Base-by-base conservation (phyloP, 2,329 filamentous ascomycete genomes). In the Phialocephala subalpina region DNA sequence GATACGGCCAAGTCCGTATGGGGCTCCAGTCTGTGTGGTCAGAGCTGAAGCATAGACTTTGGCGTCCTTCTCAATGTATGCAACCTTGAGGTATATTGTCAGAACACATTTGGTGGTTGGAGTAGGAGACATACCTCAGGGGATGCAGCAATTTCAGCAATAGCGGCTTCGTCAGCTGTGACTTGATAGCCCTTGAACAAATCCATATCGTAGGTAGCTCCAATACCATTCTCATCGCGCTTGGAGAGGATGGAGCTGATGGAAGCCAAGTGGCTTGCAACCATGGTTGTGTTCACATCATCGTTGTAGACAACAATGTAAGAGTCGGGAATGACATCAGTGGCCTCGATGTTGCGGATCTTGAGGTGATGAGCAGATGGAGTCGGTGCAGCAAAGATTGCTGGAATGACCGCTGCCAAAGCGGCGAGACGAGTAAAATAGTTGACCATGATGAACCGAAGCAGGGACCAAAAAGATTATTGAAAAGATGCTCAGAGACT, bases 281-380 rank as follows among this genome's bases (percentile, higher is more conserved):
- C 83, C 42, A 79, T 78, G 18, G 81, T 81, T 25, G 82, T 78
- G 67, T 78, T 80, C 70, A 82, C 83, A 63, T 82, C 83, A 69
- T 80, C 80, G 76, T 89, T 87, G 80, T 89, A 90, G 65, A 90
- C 87, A 62, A 90, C 87, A 68, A 91, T 90, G 77, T 88, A 91
- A 58, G 82, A 36, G 33, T 57, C 55, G 33, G 55, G 55, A 16
- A 57, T 33, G 65, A 84, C 77, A 71, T 87, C 79, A 11, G 70
- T 70, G 62, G 81, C 82, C 36, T 81, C 76, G 2, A 81, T 75
- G 74, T 88, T 89, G 72, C 78, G 77, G 72, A 73, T 72, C 63
- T 76, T 76, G 55, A 73, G 60, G 58, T 74, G 66, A 20, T 53
- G 45, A 35, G 62, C 25, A 16, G 45, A 25, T 22, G 63, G 57